Evolutionary conservation across 1,284 basidiomycete species (phyloP).

Genomic region (Ustilago xerochloae): DNA sequence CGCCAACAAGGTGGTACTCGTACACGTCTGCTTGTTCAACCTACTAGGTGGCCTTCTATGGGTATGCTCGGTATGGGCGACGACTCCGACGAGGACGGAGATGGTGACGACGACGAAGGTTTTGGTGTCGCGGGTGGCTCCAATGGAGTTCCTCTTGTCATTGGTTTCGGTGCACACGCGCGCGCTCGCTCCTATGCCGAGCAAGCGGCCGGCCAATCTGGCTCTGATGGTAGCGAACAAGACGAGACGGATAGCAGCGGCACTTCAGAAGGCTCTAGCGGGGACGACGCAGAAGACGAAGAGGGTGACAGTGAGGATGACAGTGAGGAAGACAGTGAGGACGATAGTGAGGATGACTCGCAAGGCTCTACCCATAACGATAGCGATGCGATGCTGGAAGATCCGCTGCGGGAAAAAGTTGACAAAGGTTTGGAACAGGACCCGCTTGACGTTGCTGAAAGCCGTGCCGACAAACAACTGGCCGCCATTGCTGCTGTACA

Average conservation of each 20-base stretch:
- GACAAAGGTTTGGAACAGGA: no score
- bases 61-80: no score
- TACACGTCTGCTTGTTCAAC: neutral
- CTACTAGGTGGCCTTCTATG: neutral
- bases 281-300: neutral
- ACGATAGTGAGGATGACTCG: neutral
- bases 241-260: no score
- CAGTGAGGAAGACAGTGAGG: conserved; percentile 1
- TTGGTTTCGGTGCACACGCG: neutral
- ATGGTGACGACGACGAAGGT: neutral
- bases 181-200: neutral
- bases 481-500: no score
- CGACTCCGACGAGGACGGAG: neutral
- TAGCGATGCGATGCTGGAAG: neutral
- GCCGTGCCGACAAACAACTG: no score
- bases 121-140: neutral
- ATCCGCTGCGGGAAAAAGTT: no score
- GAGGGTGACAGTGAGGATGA: neutral
- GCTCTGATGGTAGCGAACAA: no score
- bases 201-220: no score
- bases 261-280: neutral
- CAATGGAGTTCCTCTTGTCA: neutral
- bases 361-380: neutral
- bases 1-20: neutral
- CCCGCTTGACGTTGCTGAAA: no score